Evolutionary conservation across 768 basidiomycete genomes (phyloP).

Genomic region (Russula lepida): DNA sequence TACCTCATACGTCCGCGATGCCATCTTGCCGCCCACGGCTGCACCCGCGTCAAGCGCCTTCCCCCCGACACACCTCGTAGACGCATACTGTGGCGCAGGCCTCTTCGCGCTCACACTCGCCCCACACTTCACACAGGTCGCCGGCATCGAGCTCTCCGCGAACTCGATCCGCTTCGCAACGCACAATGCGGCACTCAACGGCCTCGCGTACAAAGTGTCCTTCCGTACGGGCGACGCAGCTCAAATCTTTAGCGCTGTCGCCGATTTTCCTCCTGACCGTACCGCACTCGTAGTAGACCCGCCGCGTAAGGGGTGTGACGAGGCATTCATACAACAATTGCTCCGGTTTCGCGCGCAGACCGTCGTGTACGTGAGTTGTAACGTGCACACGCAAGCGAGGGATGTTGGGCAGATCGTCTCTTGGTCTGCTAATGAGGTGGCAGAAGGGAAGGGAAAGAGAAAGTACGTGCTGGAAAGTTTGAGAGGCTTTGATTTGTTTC

Average conservation of each 20-base stretch:
- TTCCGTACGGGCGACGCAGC: slow-evolving; percentile 82
- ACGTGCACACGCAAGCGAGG: slow-evolving; percentile 87
- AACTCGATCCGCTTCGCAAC: slow-evolving; percentile 64
- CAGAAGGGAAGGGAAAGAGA: slow-evolving; percentile 28
- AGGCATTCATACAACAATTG: slow-evolving; percentile 67
- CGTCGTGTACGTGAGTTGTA: slow-evolving; percentile 90
- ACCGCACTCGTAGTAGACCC: slow-evolving; percentile 83
- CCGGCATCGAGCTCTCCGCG: slow-evolving; percentile 79
- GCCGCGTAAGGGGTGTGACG: slow-evolving; percentile 91
- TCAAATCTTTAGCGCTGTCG: slow-evolving; percentile 67
- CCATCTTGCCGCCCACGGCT: slow-evolving; percentile 42
- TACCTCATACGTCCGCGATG: slow-evolving; percentile 72
- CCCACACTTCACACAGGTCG: slow-evolving; percentile 60
- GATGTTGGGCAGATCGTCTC: slow-evolving; percentile 69
- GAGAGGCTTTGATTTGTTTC: slow-evolving; percentile 89
- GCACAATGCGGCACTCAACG: slow-evolving; percentile 57
- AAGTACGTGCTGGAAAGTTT: slow-evolving; percentile 75
- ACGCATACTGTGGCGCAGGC: slow-evolving; percentile 89
- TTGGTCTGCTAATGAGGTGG: slow-evolving; percentile 34
- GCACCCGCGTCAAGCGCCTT: slow-evolving; percentile 8
- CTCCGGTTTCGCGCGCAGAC: slow-evolving; percentile 55
- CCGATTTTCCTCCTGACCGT: slow-evolving; percentile 51
- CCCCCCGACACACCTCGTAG: slow-evolving; percentile 77
- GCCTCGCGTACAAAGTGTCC: slow-evolving; percentile 44
- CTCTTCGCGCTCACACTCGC: slow-evolving; percentile 83